Conservation (phyloP, 176 grass and related monocot genomes). For the Otatea glauca region DNA sequence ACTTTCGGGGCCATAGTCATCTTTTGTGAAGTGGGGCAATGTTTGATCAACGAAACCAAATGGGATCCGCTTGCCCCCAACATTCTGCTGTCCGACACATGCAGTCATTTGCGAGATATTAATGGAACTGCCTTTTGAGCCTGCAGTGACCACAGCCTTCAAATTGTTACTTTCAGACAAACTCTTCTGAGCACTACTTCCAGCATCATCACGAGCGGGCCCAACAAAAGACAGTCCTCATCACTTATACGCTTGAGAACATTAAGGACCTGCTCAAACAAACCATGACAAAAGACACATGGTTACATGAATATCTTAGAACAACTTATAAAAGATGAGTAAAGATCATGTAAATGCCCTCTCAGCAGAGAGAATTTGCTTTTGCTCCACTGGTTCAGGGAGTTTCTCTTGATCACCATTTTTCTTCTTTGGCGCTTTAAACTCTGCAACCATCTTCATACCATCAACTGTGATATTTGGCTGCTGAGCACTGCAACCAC, state of each 20-base stretch:
- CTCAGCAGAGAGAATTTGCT: conserved; percentile 93
- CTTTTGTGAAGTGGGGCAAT: conserved; percentile 92
- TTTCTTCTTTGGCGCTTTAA: conserved; percentile 92
- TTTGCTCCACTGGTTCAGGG: conserved; percentile 88
- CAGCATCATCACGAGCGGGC: conserved; percentile 96
- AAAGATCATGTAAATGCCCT: conserved; percentile 57
- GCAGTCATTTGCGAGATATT: conserved; percentile 99
- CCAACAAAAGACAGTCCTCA: conserved; percentile 89
- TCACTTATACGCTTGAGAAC: conserved; percentile 98
- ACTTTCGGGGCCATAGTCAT: conserved; percentile 92
- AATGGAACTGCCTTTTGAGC: conserved; percentile 95
- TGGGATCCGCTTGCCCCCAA: conserved; percentile 99
- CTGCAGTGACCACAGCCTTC: conserved; percentile 98
- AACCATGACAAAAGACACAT: conserved; percentile 22
- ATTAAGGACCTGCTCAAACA: conserved; percentile 73
- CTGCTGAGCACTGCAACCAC: conserved; percentile 96
- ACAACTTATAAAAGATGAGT: conserved; percentile 1
- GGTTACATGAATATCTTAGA: conserved; percentile 28
- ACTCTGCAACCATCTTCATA: conserved; percentile 99
- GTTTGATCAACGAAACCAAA: conserved; percentile 90
- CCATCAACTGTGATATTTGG: conserved; percentile 98
- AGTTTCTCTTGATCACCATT: conserved; percentile 92
- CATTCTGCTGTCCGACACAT: conserved; percentile 98
- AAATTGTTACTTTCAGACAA: conserved; percentile 99
- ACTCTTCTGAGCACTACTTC: conserved; percentile 93